Percentiles rank a stretch among this genome's conserved stretches.
Evolutionary conservation across 352 stramenopile genomes (phyloP).

Genomic region (Blastocystis sp.): DNA sequence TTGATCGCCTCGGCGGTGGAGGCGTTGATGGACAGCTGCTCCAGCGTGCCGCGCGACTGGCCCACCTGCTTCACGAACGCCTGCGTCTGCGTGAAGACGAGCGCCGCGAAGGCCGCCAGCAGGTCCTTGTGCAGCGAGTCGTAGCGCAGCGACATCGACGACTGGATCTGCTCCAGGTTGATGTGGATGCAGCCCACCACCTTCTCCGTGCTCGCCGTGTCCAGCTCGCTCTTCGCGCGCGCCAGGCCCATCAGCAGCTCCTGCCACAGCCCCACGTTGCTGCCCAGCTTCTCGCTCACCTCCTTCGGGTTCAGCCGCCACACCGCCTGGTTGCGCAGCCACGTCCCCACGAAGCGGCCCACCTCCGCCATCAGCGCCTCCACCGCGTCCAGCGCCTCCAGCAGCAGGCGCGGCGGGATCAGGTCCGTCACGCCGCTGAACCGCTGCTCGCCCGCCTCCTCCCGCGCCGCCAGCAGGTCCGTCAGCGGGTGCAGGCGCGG

Average conservation of each 20-base stretch:
- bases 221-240: constrained; percentile 87
- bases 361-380: constrained; percentile 80
- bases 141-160: constrained; percentile 79
- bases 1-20: constrained; percentile 90
- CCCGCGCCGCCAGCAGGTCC: constrained; percentile 76
- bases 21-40: constrained; percentile 89
- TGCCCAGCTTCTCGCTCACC: constrained; percentile 85
- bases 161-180: constrained; percentile 86
- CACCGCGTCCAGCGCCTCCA: constrained; percentile 79
- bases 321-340: constrained; percentile 95
- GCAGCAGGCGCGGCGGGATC: constrained; percentile 74
- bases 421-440: constrained; percentile 73
- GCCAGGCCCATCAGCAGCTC: constrained; percentile 91
- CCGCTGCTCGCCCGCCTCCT: constrained; percentile 33
- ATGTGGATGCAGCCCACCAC: constrained; percentile 83
- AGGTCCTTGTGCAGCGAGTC: constrained; percentile 98
- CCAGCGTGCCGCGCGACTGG: constrained; percentile 76
- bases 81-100: constrained; percentile 88
- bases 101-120: constrained; percentile 87
- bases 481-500: constrained; percentile 76
- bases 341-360: constrained; percentile 87
- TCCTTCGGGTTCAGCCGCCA: constrained; percentile 95
- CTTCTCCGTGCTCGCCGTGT: constrained; percentile 84
- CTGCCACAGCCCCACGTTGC: constrained; percentile 92
- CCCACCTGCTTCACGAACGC: constrained; percentile 76